Base-by-base conservation (phyloP, 257 asterid genomes). In the Solanum piurae region DNA sequence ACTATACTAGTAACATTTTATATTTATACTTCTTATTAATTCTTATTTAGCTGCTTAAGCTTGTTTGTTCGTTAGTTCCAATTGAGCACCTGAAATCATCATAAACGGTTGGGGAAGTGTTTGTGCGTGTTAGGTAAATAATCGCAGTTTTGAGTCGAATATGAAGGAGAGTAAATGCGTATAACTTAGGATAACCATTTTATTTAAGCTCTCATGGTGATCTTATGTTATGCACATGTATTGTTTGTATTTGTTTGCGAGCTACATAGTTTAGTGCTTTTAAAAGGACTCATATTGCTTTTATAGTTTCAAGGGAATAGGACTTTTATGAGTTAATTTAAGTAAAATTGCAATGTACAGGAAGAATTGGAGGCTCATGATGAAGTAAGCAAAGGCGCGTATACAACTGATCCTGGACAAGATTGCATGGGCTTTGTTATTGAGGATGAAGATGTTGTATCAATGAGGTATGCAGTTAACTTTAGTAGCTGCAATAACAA, bases 401-500 rank as follows among this genome's bases (percentile, higher is more conserved):
- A 97, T 94, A 97, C 99, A 74, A 96, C 93, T 89, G 99, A 96
- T 89, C 98, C 94, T 86, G 99, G 98, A 76, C 99, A 97, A 91
- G 99, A 96, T 91, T 95, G 98, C 95, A 94, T 97, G 99, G 98
- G 94, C 66, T 97, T 94, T 87, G 96, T 98, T 85, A 87, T 94
- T n/a, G 98, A 96, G 91, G 99, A 95, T 9, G 99, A 97, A 91
- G 99, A 97, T 92, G 99, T 97, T 49, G 93, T 97, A 88, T 96
- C 99, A 66, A 96, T 96, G 98, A 94, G 99, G 99, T 97, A 90
- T 76, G 84, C 31, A 23, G 6, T 37, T 85, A 64, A 74, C 83
- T 52, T 76, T 58, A 33, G 16, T 27, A 37, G 33, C 55, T 36
- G 21, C 83, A 23, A 75, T 20, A 37, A 36, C 33, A 37, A 75